Evolutionary conservation across 129 eudicot species (phyloP).

Genomic region (Lactuca sativa): DNA sequence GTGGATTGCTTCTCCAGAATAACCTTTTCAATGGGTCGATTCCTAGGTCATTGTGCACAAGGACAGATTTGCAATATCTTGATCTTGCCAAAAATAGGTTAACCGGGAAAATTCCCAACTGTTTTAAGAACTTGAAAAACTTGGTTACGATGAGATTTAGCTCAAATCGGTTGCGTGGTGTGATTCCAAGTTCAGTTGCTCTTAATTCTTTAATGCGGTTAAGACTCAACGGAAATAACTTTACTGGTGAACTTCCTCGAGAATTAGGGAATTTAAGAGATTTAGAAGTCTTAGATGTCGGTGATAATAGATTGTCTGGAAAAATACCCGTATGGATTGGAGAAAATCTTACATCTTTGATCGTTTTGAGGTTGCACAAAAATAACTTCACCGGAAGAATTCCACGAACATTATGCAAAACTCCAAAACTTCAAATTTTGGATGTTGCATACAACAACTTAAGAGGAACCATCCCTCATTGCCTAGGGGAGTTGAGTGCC

Average conservation of each 20-base stretch:
- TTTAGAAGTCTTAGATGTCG: constrained; percentile 12
- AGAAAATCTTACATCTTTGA: background rate
- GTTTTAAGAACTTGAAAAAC: background rate
- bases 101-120: no score
- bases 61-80: no score
- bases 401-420: background rate
- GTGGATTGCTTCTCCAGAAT: background rate
- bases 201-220: background rate
- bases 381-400: background rate
- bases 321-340: constrained; percentile 29
- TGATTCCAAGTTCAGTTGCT: background rate
- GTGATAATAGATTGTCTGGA: constrained; percentile 18
- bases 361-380: constrained; percentile 2
- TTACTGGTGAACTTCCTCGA: constrained; percentile 21
- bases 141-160: background rate
- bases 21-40: constrained; percentile 15
- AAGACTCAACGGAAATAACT: constrained; percentile 20
- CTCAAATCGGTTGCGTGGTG: constrained; percentile 19
- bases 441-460: no score
- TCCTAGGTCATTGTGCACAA: background rate
- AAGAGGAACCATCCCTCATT: no score
- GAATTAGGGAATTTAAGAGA: background rate
- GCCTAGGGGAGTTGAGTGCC: no score
- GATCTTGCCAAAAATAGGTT: no score
- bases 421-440: background rate